phyloP scores from a whole-genome alignment of 257 asterid genomes.

The Nicotiana benthamiana region DNA sequence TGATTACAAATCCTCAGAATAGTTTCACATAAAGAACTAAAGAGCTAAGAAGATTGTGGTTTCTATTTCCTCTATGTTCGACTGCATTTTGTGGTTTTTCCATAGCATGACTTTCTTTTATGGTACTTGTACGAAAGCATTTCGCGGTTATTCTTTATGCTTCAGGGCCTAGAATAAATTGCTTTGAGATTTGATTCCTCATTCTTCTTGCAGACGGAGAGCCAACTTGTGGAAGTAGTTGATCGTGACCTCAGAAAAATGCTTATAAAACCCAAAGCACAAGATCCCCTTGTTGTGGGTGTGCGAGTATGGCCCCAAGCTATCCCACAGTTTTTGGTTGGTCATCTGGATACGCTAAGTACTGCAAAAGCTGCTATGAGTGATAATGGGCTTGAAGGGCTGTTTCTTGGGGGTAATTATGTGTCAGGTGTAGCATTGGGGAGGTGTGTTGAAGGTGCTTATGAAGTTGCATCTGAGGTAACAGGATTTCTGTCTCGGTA shows the following conservation, averaged over 20 bases:
- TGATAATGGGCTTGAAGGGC: slow-evolving; percentile 51
- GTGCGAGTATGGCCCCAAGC: slow-evolving; percentile 91
- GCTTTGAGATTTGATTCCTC: slow-evolving; percentile 12
- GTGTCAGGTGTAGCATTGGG: slow-evolving; percentile 93
- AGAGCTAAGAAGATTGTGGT: no score
- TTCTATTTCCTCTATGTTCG: no score
- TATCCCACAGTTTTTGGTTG: slow-evolving; percentile 86
- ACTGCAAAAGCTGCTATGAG: slow-evolving; percentile 55
- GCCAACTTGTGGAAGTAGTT: slow-evolving; percentile 82
- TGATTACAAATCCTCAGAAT: no score
- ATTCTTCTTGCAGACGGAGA: slow-evolving; percentile 49
- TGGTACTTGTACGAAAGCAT: neutral
- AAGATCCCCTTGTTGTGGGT: slow-evolving; percentile 62
- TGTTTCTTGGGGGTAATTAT: slow-evolving; percentile 87
- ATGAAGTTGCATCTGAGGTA: slow-evolving; percentile 71
- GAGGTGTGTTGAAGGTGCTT: slow-evolving; percentile 89
- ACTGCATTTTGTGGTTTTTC: neutral
- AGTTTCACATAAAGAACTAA: no score
- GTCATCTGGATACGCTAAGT: slow-evolving; percentile 69
- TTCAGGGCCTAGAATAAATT: neutral
- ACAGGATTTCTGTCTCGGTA: slow-evolving; percentile 49
- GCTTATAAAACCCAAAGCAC: slow-evolving; percentile 63
- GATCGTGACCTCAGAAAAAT: slow-evolving; percentile 93
- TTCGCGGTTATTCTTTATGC: neutral
- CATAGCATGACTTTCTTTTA: neutral